Percentiles rank a stretch among this genome's conserved stretches.
These are phyloP conservation scores for Chaetomium sp. DNA, from an alignment of 2,329 filamentous ascomycete genomes.

Conservation along the genomic window DNA sequence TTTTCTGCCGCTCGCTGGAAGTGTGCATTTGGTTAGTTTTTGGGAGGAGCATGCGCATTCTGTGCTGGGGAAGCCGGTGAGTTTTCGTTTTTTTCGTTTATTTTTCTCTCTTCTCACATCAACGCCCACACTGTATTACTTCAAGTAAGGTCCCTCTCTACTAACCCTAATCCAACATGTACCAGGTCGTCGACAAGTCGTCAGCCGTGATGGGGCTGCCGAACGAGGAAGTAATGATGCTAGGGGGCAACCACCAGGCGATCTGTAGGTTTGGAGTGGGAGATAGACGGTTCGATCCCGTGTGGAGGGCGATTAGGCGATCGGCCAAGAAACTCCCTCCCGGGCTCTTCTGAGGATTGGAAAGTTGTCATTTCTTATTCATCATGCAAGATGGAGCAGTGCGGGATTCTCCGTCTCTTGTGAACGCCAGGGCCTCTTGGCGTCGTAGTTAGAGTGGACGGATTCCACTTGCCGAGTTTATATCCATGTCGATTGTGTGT, in stretches of 20 bases:
- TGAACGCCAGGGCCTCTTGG: too few species aligned
- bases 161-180: too few species aligned
- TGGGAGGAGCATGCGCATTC: slow-evolving; percentile 6
- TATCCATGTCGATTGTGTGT: too few species aligned
- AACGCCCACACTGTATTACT: too few species aligned
- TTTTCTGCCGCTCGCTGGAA: not conserved
- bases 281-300: slow-evolving; percentile 5
- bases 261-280: slow-evolving; percentile 10
- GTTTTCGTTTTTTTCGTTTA: too few species aligned
- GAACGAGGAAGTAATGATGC: slow-evolving; percentile 5
- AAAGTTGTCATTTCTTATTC: not conserved
- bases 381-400: not conserved
- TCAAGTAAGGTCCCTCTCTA: too few species aligned
- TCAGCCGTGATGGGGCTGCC: slow-evolving; percentile 10
- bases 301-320: slow-evolving; percentile 7
- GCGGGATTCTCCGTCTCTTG: too few species aligned
- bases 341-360: too few species aligned
- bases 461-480: too few species aligned
- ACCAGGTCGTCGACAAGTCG: slow-evolving; percentile 7
- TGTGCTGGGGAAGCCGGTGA: not conserved
- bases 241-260: slow-evolving; percentile 6
- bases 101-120: too few species aligned
- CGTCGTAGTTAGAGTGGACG: too few species aligned
- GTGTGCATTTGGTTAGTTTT: slow-evolving; percentile 10
- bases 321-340: not conserved